Percentiles rank a stretch among this genome's conserved stretches.
Conservation (phyloP, 2,329 filamentous ascomycete genomes). For the Fusarium begoniae region DNA sequence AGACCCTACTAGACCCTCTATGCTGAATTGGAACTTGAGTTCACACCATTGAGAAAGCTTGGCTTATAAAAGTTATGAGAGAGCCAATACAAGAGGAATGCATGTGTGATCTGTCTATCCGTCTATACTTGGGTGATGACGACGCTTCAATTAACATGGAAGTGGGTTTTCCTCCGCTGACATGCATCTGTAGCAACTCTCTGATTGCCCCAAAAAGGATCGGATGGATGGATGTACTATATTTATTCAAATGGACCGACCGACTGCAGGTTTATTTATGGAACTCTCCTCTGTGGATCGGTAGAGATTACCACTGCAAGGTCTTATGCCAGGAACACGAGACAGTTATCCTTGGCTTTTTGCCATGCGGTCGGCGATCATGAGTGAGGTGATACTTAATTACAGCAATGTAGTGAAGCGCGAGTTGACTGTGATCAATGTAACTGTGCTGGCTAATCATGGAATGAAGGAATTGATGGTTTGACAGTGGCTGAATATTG, state of each 20-base stretch:
- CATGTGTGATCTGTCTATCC: not conserved
- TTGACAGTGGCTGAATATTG: conserved; percentile 20
- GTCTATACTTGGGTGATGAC: conserved; percentile 12
- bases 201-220: not conserved
- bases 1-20: not conserved
- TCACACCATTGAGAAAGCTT: conserved; percentile 6
- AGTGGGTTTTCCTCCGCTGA: conserved; percentile 6
- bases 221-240: not conserved
- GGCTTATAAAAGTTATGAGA: not conserved
- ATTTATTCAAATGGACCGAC: not conserved
- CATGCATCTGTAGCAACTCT: conserved; percentile 3
- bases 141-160: conserved; percentile 18
- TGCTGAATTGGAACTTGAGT: conserved; percentile 4
- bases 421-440: not conserved
- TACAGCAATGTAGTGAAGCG: conserved; percentile 7
- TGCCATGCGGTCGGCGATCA: not conserved
- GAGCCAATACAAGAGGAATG: not conserved
- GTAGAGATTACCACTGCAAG: conserved; percentile 27
- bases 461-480: not conserved
- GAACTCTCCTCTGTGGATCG: conserved; percentile 25
- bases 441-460: not conserved
- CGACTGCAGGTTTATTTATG: conserved; percentile 30
- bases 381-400: not conserved
- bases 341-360: not conserved
- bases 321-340: conserved; percentile 17